Evolutionary conservation across 2,329 filamentous ascomycete genomes (phyloP), one percentile per base, ranked within the genome.

Genomic region (Clonostachys solani): DNA sequence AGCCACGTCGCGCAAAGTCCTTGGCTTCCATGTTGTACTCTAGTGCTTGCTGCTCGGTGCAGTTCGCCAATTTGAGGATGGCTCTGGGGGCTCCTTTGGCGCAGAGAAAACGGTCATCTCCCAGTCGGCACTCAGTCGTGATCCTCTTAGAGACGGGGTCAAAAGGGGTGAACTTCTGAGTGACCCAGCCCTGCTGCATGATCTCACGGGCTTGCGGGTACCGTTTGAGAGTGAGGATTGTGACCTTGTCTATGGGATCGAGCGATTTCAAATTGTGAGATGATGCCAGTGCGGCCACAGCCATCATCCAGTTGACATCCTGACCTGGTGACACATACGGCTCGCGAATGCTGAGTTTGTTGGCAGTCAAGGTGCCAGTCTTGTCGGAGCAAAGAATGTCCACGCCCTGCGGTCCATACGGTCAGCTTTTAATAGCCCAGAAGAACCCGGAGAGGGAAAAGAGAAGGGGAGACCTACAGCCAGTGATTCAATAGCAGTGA

Each of bases 301-400:
- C 85, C 86, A 89, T 89, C 85, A 89, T 89, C 85, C 85, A 89
- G 74, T 89, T 86, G 66, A 89, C 81, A 67, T 89, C 85, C 62
- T 87, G 81, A 58, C 86, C 86, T 66, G 89, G 86, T 51, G 84
- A 81, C 49, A 89, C 84, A 68, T 84, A 89, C 17, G 86, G 86
- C 62, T 89, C 86, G 64, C 86, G 84, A 61, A 89, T 86, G 60
- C 80, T 85, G 46, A 89, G 77, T 73, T 89, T 85, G 67, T 87
- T 87, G 56, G 83, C 83, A 49, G 84, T 87, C 57, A 89, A 76
- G 34, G 86, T 90, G 74, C 86, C 86, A 42, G 86, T 89, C 80
- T 90, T 89, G 72, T 90, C 86, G 59, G 86, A 89, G 76, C 86
- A 90, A 54, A 89, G 82, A 58, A 89, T 82, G 60, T 89, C 84